Percentiles rank a stretch among this genome's conserved stretches.
These are phyloP conservation scores for Thymus mandschuricus DNA, from an alignment of 257 asterid genomes.

Conservation along the genomic window DNA sequence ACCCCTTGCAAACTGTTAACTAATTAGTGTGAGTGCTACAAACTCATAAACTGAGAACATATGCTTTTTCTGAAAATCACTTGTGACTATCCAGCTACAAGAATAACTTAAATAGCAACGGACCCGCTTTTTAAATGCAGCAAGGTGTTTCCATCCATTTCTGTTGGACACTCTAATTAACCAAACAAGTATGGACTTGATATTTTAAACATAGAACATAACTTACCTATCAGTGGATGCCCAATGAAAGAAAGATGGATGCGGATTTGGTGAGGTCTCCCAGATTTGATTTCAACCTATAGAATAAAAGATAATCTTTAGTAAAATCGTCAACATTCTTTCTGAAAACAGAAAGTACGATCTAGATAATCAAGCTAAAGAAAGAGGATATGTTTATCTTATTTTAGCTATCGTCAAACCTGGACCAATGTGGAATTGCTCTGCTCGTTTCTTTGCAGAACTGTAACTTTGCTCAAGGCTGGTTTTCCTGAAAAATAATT, in stretches of 20 bases:
- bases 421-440: slow-evolving; percentile 73
- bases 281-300: slow-evolving; percentile 92
- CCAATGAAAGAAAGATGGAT: slow-evolving; percentile 91
- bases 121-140: slow-evolving; percentile 2
- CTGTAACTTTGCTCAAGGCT: slow-evolving; percentile 72
- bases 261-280: slow-evolving; percentile 98
- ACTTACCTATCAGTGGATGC: slow-evolving; percentile 73
- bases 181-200: slow-evolving; percentile 10
- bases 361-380: slow-evolving; percentile 19
- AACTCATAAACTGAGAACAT: background rate
- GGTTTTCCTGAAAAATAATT: slow-evolving; percentile 70
- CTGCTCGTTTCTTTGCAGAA: slow-evolving; percentile 71
- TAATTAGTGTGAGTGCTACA: slow-evolving; percentile 2
- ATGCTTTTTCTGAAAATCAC: background rate
- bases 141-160: slow-evolving; percentile 18
- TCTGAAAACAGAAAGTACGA: slow-evolving; percentile 1
- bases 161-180: background rate
- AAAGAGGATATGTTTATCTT: slow-evolving; percentile 9
- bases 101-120: slow-evolving; percentile 19
- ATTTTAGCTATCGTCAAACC: slow-evolving; percentile 47
- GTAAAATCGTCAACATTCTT: slow-evolving; percentile 15
- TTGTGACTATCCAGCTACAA: background rate
- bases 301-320: slow-evolving; percentile 27
- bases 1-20: background rate
- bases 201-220: slow-evolving; percentile 10